Conservation (phyloP, 75 land plant genomes). For the Cunninghamia lanceolata region DNA sequence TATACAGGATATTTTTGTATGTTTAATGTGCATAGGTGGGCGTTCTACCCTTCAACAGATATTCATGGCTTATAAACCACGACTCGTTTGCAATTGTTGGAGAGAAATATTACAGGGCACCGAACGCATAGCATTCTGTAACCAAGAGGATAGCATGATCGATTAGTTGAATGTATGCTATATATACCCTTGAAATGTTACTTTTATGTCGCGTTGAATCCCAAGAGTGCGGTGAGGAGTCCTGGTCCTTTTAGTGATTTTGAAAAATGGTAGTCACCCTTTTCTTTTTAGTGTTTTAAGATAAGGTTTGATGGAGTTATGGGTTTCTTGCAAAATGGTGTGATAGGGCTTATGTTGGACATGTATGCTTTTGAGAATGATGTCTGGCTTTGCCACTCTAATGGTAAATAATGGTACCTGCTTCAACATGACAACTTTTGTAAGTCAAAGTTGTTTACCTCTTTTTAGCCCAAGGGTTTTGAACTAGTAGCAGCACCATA, state of each 20-base stretch:
- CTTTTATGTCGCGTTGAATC: background rate
- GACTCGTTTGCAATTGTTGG: constrained; percentile 65
- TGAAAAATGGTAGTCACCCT: constrained; percentile 60
- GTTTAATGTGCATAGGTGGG: background rate
- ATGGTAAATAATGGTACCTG: constrained; percentile 48
- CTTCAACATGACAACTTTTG: constrained; percentile 63
- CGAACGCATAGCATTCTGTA: constrained; percentile 48
- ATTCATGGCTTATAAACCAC: constrained; percentile 85
- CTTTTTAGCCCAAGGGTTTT: background rate
- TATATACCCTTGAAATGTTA: background rate
- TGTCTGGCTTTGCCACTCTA: constrained; percentile 81
- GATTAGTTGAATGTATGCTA: constrained; percentile 67
- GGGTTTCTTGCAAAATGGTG: constrained; percentile 60
- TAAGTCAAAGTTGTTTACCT: constrained; percentile 16
- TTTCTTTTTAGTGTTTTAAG: too few relatives aligned
- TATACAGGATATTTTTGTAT: background rate
- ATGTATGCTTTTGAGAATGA: constrained; percentile 69
- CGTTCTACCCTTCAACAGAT: constrained; percentile 77
- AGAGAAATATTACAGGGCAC: constrained; percentile 46
- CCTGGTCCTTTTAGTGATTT: background rate
- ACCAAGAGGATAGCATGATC: constrained; percentile 77
- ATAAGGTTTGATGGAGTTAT: too few relatives aligned
- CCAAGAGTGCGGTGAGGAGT: too few relatives aligned
- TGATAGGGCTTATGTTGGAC: constrained; percentile 71
- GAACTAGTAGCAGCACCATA: too few relatives aligned